Conservation (phyloP, 176 grass and related monocot genomes). For the Oryza coarctata region DNA sequence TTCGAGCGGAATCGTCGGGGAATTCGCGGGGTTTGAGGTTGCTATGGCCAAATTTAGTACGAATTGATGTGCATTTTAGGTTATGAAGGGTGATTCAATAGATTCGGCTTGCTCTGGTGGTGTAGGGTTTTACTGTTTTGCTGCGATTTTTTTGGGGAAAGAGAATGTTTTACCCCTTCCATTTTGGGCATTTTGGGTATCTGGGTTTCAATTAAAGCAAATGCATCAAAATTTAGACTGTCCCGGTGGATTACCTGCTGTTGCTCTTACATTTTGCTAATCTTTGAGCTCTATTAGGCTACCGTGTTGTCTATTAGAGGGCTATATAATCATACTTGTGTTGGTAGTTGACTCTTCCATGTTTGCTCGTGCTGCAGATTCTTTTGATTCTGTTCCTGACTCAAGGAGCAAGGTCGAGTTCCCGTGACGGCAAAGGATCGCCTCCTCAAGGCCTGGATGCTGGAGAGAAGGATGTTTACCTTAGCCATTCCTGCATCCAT, state of each 20-base stretch:
- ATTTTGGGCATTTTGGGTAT: constrained; percentile 46
- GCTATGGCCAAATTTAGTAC: neutral
- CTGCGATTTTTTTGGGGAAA: neutral
- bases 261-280: neutral
- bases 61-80: neutral
- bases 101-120: neutral
- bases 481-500: constrained; percentile 95
- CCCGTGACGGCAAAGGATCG: constrained; percentile 39
- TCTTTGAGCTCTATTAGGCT: neutral
- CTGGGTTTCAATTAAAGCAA: neutral
- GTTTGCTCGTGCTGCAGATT: constrained; percentile 48
- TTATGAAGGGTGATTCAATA: neutral
- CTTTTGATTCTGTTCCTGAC: constrained; percentile 65
- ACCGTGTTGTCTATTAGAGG: neutral
- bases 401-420: constrained; percentile 38
- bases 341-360: neutral
- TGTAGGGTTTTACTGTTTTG: constrained; percentile 43
- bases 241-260: neutral
- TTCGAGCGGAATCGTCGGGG: constrained; percentile 14
- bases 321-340: neutral
- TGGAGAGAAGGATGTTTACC: constrained; percentile 68
- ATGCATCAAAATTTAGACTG: neutral
- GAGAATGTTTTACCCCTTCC: neutral
- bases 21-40: neutral
- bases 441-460: constrained; percentile 40